Evolutionary conservation across 1,139 yeast species (phyloP).

Genomic region (Candida glucosophila): DNA sequence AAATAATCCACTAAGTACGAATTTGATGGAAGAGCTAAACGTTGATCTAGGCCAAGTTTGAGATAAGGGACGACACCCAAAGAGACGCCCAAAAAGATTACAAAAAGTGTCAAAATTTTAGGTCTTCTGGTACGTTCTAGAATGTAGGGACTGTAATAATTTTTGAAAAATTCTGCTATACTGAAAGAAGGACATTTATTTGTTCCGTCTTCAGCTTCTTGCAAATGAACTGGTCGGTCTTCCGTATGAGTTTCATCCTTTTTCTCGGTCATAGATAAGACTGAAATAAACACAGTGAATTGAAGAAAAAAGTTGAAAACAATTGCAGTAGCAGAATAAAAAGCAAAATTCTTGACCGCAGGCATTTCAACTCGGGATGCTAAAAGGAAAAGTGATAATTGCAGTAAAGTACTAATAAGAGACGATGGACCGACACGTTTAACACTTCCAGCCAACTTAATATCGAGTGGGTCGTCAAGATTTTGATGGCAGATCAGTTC

Average conservation of each 20-base stretch:
- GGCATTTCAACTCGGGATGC: conserved; percentile 89
- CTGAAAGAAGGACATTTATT: conserved; percentile 11
- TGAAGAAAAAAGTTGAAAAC: conserved; percentile 69
- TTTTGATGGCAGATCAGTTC: conserved; percentile 42
- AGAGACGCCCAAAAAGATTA: conserved; percentile 58
- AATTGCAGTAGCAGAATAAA: conserved; percentile 84
- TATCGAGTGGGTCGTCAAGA: conserved; percentile 24
- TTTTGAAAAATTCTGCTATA: conserved; percentile 17
- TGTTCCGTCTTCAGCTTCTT: conserved; percentile 7
- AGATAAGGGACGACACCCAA: conserved; percentile 61
- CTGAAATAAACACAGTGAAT: conserved; percentile 70
- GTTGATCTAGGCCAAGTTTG: conserved; percentile 77
- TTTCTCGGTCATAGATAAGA: conserved; percentile 59
- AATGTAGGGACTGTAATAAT: conserved; percentile 43
- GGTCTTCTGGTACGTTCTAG: conserved; percentile 40
- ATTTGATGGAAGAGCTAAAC: conserved; percentile 75
- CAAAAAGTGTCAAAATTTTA: conserved; percentile 44
- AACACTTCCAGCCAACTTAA: conserved; percentile 55
- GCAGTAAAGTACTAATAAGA: conserved; percentile 66
- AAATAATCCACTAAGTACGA: conserved; percentile 79
- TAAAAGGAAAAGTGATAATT: conserved; percentile 65
- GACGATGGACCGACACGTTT: conserved; percentile 84
- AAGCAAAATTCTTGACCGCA: conserved; percentile 88
- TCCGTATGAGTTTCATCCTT: conserved; percentile 51
- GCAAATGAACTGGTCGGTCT: conserved; percentile 21